Conservation (phyloP, 2,329 filamentous ascomycete species). For the Cercospora zeina region DNA sequence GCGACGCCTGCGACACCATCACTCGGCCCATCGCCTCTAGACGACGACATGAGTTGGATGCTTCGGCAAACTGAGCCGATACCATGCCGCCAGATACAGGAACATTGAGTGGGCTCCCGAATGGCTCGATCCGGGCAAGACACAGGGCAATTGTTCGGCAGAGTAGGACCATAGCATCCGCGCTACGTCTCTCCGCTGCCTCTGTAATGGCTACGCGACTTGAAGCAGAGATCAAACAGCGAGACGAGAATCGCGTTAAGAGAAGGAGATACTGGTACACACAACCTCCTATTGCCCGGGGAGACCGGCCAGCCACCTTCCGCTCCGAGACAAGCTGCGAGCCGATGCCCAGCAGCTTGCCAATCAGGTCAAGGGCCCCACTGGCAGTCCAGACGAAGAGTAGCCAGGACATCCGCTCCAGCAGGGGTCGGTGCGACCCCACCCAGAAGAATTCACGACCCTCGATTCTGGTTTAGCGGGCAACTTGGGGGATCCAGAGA, state of each 20-base stretch:
- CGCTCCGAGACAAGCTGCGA: neutral
- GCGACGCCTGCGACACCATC: conserved; percentile 15
- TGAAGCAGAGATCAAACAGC: neutral
- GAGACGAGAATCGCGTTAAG: neutral
- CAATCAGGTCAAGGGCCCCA: neutral
- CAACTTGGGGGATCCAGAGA: neutral
- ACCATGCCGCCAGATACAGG: neutral
- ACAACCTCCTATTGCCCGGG: neutral
- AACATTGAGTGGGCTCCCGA: no score
- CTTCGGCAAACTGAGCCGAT: neutral
- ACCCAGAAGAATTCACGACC: no score
- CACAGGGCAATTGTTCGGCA: neutral
- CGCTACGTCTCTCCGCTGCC: neutral
- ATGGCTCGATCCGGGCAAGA: neutral
- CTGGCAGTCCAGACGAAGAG: neutral
- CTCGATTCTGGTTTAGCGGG: neutral
- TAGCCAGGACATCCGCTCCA: neutral
- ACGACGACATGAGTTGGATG: neutral
- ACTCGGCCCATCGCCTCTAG: neutral
- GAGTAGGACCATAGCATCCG: neutral
- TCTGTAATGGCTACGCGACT: neutral
- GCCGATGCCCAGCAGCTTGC: neutral
- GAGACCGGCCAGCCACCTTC: neutral
- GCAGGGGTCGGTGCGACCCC: neutral
- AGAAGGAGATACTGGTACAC: neutral